Conservation (phyloP, 768 basidiomycete genomes). For the Rhodotorula babjevae region DNA sequence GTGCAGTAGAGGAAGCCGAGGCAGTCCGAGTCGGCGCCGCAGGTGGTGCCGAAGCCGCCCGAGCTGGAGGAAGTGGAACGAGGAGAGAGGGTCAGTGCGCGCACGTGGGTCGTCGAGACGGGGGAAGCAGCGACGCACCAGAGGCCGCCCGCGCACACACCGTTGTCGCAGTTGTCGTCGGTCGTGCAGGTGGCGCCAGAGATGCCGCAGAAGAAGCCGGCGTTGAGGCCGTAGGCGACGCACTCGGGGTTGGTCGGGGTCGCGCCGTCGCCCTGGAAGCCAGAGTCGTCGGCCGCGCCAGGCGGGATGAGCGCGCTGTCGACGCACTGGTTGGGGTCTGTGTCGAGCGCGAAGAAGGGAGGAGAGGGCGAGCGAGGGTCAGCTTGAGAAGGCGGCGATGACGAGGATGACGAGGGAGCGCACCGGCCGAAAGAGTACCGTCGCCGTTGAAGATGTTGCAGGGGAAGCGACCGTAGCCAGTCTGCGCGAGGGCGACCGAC, state of each 20-base stretch:
- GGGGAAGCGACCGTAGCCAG: conserved; percentile 18
- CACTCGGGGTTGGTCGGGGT: conserved; percentile 12
- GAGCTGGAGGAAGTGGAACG: not conserved
- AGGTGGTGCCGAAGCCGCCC: not conserved
- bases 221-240: not conserved
- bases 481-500: conserved; percentile 2
- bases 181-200: conserved; percentile 8
- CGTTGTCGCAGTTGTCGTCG: conserved; percentile 21
- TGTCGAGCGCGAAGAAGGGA: no score
- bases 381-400: not conserved
- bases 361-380: no score
- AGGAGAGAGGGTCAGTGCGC: no score
- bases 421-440: conserved; percentile 19
- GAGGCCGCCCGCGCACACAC: not conserved
- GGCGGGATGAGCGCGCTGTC: conserved; percentile 10
- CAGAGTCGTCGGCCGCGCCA: not conserved
- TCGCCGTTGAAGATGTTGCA: conserved; percentile 22
- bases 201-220: conserved; percentile 31
- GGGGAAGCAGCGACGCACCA: not conserved
- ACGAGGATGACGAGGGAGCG: not conserved
- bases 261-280: conserved; percentile 2
- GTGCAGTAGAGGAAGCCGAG: conserved; percentile 25
- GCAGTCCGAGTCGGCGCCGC: conserved; percentile 13
- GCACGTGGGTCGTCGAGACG: not conserved
- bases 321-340: conserved; percentile 22